phyloP scores from a whole-genome alignment of 1,284 basidiomycete genomes.

The Ganoderma sinense region DNA sequence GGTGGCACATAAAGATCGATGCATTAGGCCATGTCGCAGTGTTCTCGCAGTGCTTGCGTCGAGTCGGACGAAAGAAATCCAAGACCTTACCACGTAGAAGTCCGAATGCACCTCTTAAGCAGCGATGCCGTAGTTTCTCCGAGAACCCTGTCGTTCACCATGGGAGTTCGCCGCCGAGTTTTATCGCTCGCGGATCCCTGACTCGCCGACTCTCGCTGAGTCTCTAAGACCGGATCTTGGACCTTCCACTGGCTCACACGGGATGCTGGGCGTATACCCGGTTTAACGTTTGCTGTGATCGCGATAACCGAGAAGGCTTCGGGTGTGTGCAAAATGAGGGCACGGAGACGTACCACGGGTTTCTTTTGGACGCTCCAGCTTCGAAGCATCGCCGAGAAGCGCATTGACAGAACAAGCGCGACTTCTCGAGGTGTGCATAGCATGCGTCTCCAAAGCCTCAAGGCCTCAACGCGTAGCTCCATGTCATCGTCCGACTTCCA shows the following conservation, averaged over 20 bases:
- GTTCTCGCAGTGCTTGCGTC: neutral
- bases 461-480: neutral
- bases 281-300: neutral
- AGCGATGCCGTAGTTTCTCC: neutral
- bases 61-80: neutral
- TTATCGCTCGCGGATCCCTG: neutral
- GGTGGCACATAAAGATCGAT: neutral
- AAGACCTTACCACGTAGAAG: neutral
- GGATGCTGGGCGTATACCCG: neutral
- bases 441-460: neutral
- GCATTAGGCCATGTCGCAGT: neutral
- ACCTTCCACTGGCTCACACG: neutral
- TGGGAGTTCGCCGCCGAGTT: neutral
- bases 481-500: slow-evolving; percentile 12
- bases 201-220: neutral
- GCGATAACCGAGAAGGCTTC: neutral
- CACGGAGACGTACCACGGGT: neutral
- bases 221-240: neutral
- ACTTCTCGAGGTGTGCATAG: slow-evolving; percentile 2
- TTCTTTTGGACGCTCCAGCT: neutral
- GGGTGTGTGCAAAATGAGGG: neutral
- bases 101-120: neutral
- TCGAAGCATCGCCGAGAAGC: neutral
- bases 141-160: neutral
- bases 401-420: neutral